A percentile compares a stretch with the other conserved stretches of the same genome.
phyloP scores from a whole-genome alignment of 805 yeast species.

The Metschnikowia rubicola region DNA sequence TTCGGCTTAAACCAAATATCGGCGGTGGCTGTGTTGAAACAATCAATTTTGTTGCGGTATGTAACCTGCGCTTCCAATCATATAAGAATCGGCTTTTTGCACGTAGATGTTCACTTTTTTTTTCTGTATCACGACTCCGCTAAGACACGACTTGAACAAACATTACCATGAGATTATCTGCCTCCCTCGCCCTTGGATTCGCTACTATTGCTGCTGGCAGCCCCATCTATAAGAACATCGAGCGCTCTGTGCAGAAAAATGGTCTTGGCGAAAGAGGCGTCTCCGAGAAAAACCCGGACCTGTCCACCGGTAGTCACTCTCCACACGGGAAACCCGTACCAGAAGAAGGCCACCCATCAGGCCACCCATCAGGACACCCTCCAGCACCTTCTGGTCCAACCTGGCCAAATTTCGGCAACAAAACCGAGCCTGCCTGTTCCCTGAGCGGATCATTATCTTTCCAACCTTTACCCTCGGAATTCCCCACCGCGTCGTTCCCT shows the following conservation, averaged over 20 bases:
- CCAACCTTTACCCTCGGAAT: neutral
- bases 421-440: neutral
- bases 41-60: no score
- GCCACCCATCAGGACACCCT: neutral
- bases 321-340: no score
- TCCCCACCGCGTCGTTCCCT: neutral
- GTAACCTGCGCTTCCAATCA: no score
- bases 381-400: neutral
- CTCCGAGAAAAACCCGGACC: neutral
- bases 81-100: no score
- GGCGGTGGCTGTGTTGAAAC: no score
- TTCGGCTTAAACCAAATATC: no score
- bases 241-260: neutral
- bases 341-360: neutral
- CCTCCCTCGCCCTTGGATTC: slow-evolving; percentile 2
- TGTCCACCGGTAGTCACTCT: no score
- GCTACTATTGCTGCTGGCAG: slow-evolving; percentile 7
- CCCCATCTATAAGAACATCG: neutral
- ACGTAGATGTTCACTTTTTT: no score
- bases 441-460: neutral
- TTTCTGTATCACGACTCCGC: no score
- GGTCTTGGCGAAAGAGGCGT: neutral
- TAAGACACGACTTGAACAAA: neutral
- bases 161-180: slow-evolving; percentile 5
- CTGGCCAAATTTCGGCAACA: neutral